Conservation (phyloP, 1,284 basidiomycete genomes). For the Moesziomyces antarcticus region DNA sequence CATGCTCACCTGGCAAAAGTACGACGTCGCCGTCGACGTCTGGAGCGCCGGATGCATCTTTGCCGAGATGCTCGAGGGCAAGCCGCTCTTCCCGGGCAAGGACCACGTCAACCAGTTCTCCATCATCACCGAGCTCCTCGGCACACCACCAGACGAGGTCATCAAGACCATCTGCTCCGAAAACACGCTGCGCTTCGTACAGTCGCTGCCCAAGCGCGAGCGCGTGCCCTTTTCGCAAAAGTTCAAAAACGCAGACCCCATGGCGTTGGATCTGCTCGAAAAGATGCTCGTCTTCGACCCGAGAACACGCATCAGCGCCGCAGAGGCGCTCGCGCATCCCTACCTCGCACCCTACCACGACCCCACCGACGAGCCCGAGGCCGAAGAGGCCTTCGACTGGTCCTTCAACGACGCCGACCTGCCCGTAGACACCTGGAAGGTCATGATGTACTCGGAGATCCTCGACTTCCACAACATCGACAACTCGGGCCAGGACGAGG, state of each 20-base stretch:
- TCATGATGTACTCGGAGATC: slow-evolving; percentile 73
- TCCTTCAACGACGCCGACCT: slow-evolving; percentile 99
- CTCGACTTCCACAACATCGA: slow-evolving; percentile 69
- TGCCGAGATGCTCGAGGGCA: slow-evolving; percentile 99
- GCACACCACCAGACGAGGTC: slow-evolving; percentile 98
- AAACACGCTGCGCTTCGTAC: slow-evolving; percentile 98
- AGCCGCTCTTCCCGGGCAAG: slow-evolving; percentile 98
- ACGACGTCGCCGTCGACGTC: slow-evolving; percentile 97
- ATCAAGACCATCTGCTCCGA: slow-evolving; percentile 98
- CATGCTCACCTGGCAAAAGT: slow-evolving; percentile 99
- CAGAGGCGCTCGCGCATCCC: slow-evolving; percentile 88
- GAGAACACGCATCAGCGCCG: slow-evolving; percentile 92
- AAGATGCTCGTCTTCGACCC: slow-evolving; percentile 99
- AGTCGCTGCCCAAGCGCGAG: slow-evolving; percentile 94
- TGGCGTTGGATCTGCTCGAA: slow-evolving; percentile 95
- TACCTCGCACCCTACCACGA: slow-evolving; percentile 99
- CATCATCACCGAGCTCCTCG: slow-evolving; percentile 97
- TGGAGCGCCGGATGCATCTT: slow-evolving; percentile 99
- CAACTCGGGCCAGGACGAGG: slow-evolving; percentile 55
- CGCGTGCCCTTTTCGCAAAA: slow-evolving; percentile 95
- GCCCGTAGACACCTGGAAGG: slow-evolving; percentile 99
- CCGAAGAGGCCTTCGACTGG: slow-evolving; percentile 97
- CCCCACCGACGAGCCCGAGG: slow-evolving; percentile 95
- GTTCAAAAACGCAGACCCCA: slow-evolving; percentile 86
- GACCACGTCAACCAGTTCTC: slow-evolving; percentile 99